Conservation (phyloP, 2,329 filamentous ascomycete species). For the Metarhizium rileyi region DNA sequence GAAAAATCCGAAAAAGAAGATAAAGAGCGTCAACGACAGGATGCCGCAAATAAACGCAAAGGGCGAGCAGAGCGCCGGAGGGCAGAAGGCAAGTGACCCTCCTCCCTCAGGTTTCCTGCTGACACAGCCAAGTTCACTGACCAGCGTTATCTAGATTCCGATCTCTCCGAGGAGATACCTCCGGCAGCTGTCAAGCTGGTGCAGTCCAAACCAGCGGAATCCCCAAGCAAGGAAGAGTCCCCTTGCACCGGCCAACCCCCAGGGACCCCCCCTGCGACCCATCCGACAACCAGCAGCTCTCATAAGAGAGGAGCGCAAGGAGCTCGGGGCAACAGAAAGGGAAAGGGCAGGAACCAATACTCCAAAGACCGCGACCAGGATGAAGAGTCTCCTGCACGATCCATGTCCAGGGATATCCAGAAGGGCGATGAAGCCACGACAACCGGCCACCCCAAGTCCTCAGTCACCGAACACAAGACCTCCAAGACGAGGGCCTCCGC, state of each 20-base stretch:
- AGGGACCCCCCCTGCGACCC: conserved; percentile 34
- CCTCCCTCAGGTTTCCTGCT: not conserved
- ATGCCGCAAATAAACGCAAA: conserved; percentile 72
- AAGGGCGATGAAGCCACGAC: conserved; percentile 25
- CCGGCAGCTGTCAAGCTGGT: conserved; percentile 28
- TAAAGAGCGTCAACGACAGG: conserved; percentile 60
- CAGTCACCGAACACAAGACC: conserved; percentile 38
- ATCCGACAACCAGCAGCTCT: conserved; percentile 34
- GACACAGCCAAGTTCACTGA: not conserved
- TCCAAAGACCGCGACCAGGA: conserved; percentile 61
- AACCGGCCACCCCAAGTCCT: conserved; percentile 24
- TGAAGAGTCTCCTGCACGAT: conserved; percentile 47
- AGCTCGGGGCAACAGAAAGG: conserved; percentile 54
- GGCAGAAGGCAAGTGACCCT: conserved; percentile 55
- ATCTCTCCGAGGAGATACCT: conserved; percentile 59
- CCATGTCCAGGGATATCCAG: conserved; percentile 40
- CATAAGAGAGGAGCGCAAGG: conserved; percentile 51
- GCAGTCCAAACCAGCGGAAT: conserved; percentile 21
- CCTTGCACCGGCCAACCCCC: conserved; percentile 20
- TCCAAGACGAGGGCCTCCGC: conserved; percentile 41
- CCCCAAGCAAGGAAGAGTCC: conserved; percentile 20
- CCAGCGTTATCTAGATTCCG: conserved; percentile 46
- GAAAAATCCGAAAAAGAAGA: conserved; percentile 63
- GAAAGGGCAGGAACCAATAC: conserved; percentile 71
- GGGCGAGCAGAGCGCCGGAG: conserved; percentile 71